phyloP scores from a whole-genome alignment of 129 eudicot species.

The Daucus carota region DH1_v3.0 NC_030383.2:57225001-57225500 shows the following conservation, averaged over 20 bases:
- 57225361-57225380: not conserved
- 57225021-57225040: not conserved
- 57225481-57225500: not conserved
- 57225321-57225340: not conserved
- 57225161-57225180: not conserved
- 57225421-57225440: not conserved
- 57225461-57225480: too few relatives aligned
- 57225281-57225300: not conserved
- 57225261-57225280: not conserved
- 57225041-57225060: not conserved
- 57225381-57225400: not conserved
- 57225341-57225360: not conserved
- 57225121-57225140: not conserved
- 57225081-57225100: not conserved
- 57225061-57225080: not conserved
- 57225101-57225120: not conserved
- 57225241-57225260: not conserved
- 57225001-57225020: not conserved
- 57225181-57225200: not conserved
- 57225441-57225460: slow-evolving; percentile 1
- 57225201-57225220: not conserved
- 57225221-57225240: not conserved
- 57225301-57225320: not conserved
- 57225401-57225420: not conserved
- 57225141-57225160: not conserved